These are phyloP conservation scores for Apocynum venetum DNA, from an alignment of 257 asterid species.

Conservation along the genomic window DNA sequence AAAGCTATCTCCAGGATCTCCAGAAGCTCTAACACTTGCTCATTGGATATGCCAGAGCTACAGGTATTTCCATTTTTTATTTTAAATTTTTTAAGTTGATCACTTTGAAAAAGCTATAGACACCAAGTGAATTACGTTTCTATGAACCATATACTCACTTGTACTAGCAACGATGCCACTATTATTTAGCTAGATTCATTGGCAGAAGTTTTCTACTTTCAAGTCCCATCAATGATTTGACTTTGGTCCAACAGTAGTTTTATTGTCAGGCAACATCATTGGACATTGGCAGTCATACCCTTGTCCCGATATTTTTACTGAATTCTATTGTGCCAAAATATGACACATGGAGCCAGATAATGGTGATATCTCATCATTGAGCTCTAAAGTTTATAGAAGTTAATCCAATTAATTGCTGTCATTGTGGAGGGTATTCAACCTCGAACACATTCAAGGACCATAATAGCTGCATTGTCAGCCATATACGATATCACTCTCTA, in stretches of 20 bases:
- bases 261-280: background rate
- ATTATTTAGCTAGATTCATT: background rate
- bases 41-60: constrained; percentile 97
- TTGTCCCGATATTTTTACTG: background rate
- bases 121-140: too few species aligned
- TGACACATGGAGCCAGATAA: background rate
- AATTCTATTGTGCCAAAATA: background rate
- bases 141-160: background rate
- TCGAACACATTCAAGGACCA: background rate
- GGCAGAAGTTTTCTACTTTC: background rate
- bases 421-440: background rate
- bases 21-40: constrained; percentile 88
- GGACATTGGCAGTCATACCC: background rate
- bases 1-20: constrained; percentile 69
- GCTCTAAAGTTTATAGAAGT: too few species aligned
- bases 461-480: background rate
- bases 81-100: background rate
- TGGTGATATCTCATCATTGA: background rate
- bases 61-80: constrained; percentile 35
- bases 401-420: background rate
- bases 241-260: too few species aligned
- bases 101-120: too few species aligned
- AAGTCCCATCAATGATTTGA: background rate
- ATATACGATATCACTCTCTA: background rate
- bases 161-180: background rate